Base-by-base conservation (phyloP, 306 rosid genomes). In the Abrus pulchellus region DNA sequence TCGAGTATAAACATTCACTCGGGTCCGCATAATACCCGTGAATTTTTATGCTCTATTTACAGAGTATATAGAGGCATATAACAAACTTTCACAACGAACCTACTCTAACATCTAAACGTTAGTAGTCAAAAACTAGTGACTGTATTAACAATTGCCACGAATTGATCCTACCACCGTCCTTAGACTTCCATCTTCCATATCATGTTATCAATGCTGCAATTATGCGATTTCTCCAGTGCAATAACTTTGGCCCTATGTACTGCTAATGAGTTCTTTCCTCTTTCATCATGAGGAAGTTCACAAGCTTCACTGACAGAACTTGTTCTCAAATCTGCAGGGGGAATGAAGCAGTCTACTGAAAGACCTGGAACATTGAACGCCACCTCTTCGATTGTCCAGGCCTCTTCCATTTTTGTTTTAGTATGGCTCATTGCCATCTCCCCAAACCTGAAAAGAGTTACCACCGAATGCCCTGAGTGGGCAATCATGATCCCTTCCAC, bases 401-500 rank as follows among this genome's bases (percentile, higher is more conserved):
- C 98, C 86, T 96, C 98, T 88, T 96, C 99, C 99, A 96, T 96
- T 86, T 52, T 96, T 6, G 99, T 96, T 86, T 96, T 96, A 57
- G 92, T 88, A 68, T 96, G 99, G 82, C 99, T 96, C 99, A 96
- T 92, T 28, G 98, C 99, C 94, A 88, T 96, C 84, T 96, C 99
- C 12, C 99, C 99, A 5, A 96, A 96, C 80, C 97, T 87, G 88
- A 93, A 96, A 47, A 96, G 99, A 36, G 97, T 96, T 47, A 93
- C 98, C 68, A 90, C 93, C 3, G 99, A 93, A 70, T 92, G 96
- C 75, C 99, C 99, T 0, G 98, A 93, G 85, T 96, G 98, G 1
- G 99, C 99, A 38, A 96, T 88, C 99, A 96, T 90, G 90, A 96
- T 93, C 78, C 99, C 99, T 82, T 96, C 99, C 79, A 92, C 99